phyloP scores from a whole-genome alignment of 192 early-diverging fungal genomes.

The Chytriomyces sp. region DNA sequence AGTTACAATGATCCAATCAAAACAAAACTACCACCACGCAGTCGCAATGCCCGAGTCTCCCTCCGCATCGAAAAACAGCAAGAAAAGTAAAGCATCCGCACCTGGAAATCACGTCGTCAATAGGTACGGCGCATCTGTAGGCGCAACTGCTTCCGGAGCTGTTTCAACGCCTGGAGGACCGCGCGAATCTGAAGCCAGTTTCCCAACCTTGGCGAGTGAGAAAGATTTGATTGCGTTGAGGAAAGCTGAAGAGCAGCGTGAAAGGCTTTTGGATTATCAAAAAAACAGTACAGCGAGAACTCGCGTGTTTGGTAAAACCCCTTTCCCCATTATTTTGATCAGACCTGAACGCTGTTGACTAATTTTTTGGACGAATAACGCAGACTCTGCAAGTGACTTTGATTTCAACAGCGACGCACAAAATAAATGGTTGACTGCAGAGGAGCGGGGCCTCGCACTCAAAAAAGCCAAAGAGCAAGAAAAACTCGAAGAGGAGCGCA shows the following conservation, averaged over 20 bases:
- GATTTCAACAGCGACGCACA: slow-evolving; percentile 37
- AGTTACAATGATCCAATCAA: slow-evolving; percentile 39
- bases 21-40: neutral
- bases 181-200: slow-evolving; percentile 16
- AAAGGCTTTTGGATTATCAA: slow-evolving; percentile 52
- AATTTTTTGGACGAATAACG: slow-evolving; percentile 7
- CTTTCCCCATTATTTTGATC: neutral
- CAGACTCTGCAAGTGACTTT: slow-evolving; percentile 55
- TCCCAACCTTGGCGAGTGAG: slow-evolving; percentile 46
- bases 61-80: neutral
- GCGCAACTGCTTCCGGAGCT: slow-evolving; percentile 32
- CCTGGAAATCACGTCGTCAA: slow-evolving; percentile 1
- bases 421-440: slow-evolving; percentile 56
- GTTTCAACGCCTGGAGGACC: slow-evolving; percentile 3
- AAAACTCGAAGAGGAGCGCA: slow-evolving; percentile 48
- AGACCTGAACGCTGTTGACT: neutral
- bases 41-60: neutral
- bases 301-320: slow-evolving; percentile 48
- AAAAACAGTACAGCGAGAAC: slow-evolving; percentile 49
- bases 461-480: slow-evolving; percentile 46
- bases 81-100: slow-evolving; percentile 20
- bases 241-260: slow-evolving; percentile 49
- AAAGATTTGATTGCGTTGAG: slow-evolving; percentile 35
- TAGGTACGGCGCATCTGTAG: slow-evolving; percentile 42
- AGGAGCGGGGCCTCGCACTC: slow-evolving; percentile 53